A percentile compares a stretch with the other conserved stretches of the same genome.
phyloP scores from a whole-genome alignment of 108 stramenopile species.

The Nitzschia sp. region DNA sequence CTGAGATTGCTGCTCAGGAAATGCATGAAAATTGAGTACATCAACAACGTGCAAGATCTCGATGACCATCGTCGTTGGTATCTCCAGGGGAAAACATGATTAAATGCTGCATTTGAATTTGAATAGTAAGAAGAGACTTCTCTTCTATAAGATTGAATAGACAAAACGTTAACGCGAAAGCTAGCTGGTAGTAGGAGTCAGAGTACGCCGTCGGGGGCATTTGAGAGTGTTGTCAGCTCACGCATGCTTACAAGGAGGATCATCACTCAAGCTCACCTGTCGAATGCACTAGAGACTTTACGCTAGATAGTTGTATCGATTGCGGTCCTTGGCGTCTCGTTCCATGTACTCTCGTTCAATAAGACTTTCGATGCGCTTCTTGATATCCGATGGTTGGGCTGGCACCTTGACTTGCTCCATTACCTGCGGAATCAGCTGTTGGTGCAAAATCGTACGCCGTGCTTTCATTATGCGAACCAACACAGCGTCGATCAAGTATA shows the following conservation, averaged over 20 bases:
- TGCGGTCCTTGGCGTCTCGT: conserved; percentile 85
- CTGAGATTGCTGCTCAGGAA: conserved; percentile 1
- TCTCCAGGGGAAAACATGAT: too few relatives aligned
- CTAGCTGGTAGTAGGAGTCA: too few relatives aligned
- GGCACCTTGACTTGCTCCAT: conserved; percentile 93
- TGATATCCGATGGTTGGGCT: conserved; percentile 83
- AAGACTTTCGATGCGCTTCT: conserved; percentile 95
- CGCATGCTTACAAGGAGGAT: too few relatives aligned
- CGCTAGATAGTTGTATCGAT: conserved; percentile 95
- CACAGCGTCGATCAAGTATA: conserved; percentile 96
- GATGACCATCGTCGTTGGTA: too few relatives aligned
- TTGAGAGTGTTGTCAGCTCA: too few relatives aligned
- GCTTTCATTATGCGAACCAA: conserved; percentile 99
- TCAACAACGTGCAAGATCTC: neutral
- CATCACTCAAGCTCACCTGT: neutral
- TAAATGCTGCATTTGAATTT: too few relatives aligned
- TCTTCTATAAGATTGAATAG: too few relatives aligned
- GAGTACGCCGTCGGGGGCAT: too few relatives aligned
- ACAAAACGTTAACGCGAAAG: too few relatives aligned
- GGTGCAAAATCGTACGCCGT: conserved; percentile 92
- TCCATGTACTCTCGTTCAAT: conserved; percentile 99
- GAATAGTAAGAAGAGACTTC: too few relatives aligned
- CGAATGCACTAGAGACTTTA: conserved; percentile 43
- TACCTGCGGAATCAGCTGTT: conserved; percentile 87
- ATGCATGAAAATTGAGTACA: neutral